phyloP scores from a whole-genome alignment of 2,329 filamentous ascomycete species.

The Zasmidium angulare region DNA sequence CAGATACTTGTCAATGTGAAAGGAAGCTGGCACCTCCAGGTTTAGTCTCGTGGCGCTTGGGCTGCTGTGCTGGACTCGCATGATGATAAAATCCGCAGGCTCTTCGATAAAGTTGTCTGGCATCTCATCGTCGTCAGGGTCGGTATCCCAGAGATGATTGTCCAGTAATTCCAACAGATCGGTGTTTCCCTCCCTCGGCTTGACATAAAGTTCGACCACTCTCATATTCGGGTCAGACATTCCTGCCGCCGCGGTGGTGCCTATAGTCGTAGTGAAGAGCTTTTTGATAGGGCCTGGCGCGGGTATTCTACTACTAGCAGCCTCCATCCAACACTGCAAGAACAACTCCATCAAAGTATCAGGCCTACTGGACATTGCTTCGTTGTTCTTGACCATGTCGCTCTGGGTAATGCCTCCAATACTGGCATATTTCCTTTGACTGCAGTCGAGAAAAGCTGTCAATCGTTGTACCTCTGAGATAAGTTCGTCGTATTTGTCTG shows the following conservation, averaged over 20 bases:
- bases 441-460: conserved; percentile 61
- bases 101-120: conserved; percentile 41
- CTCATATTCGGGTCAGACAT: conserved; percentile 20
- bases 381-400: conserved; percentile 22
- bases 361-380: conserved; percentile 1
- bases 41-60: conserved; percentile 37
- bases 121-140: conserved; percentile 22
- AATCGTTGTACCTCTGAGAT: conserved; percentile 60
- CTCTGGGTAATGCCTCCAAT: conserved; percentile 46
- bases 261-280: conserved; percentile 30
- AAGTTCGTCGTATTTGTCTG: conserved; percentile 45
- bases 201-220: conserved; percentile 18
- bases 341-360: conserved; percentile 23
- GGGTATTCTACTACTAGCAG: conserved; percentile 12
- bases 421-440: conserved; percentile 60
- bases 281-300: conserved; percentile 12
- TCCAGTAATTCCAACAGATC: conserved; percentile 31
- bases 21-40: conserved; percentile 53
- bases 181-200: conserved; percentile 14
- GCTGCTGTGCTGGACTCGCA: conserved; percentile 43
- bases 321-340: conserved; percentile 25
- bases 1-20: conserved; percentile 63
- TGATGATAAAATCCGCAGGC: conserved; percentile 56
- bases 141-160: conserved; percentile 32
- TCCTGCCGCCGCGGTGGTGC: conserved; percentile 24